phyloP scores from a whole-genome alignment of 2,329 filamentous ascomycete genomes.

The Pseudogymnoascus sp. region DNA sequence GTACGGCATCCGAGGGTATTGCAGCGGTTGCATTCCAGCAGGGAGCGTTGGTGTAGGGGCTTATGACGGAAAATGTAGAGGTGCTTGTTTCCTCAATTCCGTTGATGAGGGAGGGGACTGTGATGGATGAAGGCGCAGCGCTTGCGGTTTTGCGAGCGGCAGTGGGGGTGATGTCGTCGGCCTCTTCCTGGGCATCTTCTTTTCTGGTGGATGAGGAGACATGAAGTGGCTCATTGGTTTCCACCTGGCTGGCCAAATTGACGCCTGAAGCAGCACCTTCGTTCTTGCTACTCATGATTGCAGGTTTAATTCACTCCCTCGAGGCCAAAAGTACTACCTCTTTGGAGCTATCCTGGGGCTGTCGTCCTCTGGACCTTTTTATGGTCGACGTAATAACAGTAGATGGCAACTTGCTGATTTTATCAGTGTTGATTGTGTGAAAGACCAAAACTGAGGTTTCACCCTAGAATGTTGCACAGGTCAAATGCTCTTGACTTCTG shows the following conservation, averaged over 20 bases:
- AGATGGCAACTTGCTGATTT: not conserved
- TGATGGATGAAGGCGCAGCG: conserved; percentile 14
- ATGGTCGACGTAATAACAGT: no score
- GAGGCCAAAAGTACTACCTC: not conserved
- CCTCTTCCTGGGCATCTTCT: not conserved
- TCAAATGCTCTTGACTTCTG: not conserved
- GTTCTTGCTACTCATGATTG: not conserved
- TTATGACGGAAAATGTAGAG: conserved; percentile 40
- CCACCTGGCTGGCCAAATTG: not conserved
- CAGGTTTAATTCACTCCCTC: not conserved
- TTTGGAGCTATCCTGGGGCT: not conserved
- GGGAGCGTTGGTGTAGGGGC: conserved; percentile 38
- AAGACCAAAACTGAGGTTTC: not conserved
- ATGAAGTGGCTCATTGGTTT: not conserved
- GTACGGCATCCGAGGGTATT: conserved; percentile 40
- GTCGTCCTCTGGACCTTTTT: no score
- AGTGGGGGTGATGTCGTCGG: not conserved
- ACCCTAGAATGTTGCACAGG: not conserved
- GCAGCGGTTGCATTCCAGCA: conserved; percentile 43
- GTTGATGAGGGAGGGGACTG: conserved; percentile 38
- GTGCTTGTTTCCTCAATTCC: conserved; percentile 36
- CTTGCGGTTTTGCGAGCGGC: not conserved
- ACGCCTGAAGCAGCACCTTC: not conserved
- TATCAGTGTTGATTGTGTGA: not conserved
- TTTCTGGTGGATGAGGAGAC: not conserved